These are phyloP conservation scores for Fragilaria radians DNA, from an alignment of 108 stramenopile species.

Conservation along the genomic window DNA sequence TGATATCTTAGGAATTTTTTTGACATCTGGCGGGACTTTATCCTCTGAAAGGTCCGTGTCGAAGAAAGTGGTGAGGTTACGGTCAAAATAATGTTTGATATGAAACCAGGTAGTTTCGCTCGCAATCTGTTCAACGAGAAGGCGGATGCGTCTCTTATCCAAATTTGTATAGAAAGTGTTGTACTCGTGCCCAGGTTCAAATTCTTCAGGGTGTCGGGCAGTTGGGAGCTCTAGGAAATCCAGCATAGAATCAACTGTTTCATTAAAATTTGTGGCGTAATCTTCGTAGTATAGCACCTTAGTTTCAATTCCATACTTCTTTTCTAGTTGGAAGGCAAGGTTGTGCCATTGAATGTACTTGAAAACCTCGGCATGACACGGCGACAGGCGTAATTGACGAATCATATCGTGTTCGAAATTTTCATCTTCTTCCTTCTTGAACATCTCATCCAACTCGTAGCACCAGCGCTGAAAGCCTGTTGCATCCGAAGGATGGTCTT, in stretches of 20 bases:
- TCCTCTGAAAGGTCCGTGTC: not conserved
- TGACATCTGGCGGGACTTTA: not conserved
- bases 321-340: conserved; percentile 40
- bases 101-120: conserved; percentile 17
- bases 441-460: conserved; percentile 11
- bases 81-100: conserved; percentile 28
- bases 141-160: not conserved
- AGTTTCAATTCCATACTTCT: conserved; percentile 39
- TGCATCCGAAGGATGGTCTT: conserved; percentile 20
- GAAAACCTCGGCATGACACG: conserved; percentile 71
- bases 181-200: conserved; percentile 15
- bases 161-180: not conserved
- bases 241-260: conserved; percentile 37
- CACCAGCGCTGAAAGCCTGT: conserved; percentile 40
- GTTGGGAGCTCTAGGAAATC: conserved; percentile 46
- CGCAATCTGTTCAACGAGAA: conserved; percentile 17
- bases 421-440: conserved; percentile 12
- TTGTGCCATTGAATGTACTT: conserved; percentile 81
- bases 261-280: conserved; percentile 40
- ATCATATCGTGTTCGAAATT: conserved; percentile 19
- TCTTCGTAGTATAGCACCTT: conserved; percentile 71
- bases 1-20: not conserved
- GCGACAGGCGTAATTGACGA: conserved; percentile 15
- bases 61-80: not conserved
- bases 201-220: conserved; percentile 12